Base-by-base conservation (phyloP, 2,329 filamentous ascomycete genomes). In the Sclerotinia borealis region DNA sequence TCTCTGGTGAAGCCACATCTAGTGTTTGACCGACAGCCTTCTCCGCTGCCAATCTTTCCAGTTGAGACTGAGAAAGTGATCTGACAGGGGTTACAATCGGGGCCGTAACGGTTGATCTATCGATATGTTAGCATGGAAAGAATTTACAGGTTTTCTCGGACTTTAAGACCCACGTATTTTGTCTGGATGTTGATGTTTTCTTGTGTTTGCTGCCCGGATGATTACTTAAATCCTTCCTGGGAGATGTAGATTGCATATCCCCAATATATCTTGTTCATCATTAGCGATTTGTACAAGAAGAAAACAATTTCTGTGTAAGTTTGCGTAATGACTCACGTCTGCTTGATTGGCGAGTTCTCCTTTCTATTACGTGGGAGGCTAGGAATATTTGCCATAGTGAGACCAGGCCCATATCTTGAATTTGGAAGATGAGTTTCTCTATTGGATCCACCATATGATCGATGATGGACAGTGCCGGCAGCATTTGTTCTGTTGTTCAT, bases 91-190 rank as follows among this genome's bases (percentile, higher is more conserved):
- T 63, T 15, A 19, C 34, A 37, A 36, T 29, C 6, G 65, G 63
- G 6, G 58, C 61, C 17, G 56, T 45, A 25, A n/a, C 29, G 3
- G 15, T 37, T 29, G 63, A 52, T 8, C 66, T 67, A 56, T 36
- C 1, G 13, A 47, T 11, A 10, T 43, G 17, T 50, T 45, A 60
- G 61, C 25, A 64, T 49, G 34, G 13, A 43, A 15, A 25, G 6
- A n/a, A 45, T 48, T 6, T 5, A 3, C 19, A 51, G 34, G 3
- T 59, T 25, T 43, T 10, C 7, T 45, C 39, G 4, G 4, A 56
- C 13, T 34, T 7, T 17, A 25, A 13, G 15, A 59, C 65, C 43
- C 59, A 67, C 67, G 31, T 62, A 17, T 65, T 60, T 55, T 64
- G 51, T 39, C 29, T 61, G 4, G 56, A 45, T 37, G 48, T 45